Conservation (phyloP, 2,329 filamentous ascomycete species). For the Xylariales sp. region DNA sequence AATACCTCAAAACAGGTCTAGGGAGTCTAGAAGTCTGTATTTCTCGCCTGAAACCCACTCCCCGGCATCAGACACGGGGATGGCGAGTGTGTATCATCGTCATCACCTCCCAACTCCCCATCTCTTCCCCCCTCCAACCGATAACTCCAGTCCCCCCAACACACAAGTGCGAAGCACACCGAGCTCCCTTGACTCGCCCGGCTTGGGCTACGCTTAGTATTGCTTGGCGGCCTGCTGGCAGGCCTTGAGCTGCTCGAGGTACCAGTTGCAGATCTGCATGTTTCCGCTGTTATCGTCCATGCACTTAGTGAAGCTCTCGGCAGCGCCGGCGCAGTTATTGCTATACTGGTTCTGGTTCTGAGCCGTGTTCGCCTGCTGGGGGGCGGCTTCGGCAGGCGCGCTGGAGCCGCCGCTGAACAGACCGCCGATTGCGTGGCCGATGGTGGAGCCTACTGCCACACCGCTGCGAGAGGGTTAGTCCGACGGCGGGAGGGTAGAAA, state of each 20-base stretch:
- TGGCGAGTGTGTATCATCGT: neutral
- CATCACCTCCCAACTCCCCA: neutral
- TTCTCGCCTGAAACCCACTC: neutral
- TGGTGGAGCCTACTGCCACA: slow-evolving; percentile 94
- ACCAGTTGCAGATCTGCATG: slow-evolving; percentile 97
- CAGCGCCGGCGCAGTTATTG: slow-evolving; percentile 82
- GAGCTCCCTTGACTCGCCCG: no score
- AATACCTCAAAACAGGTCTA: neutral
- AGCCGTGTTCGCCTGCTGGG: slow-evolving; percentile 61
- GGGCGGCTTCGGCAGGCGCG: slow-evolving; percentile 64
- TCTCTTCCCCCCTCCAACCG: neutral
- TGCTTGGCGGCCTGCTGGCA: slow-evolving; percentile 81
- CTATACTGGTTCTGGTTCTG: slow-evolving; percentile 65
- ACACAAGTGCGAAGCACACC: no score
- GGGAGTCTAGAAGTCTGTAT: neutral
- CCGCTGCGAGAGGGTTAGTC: slow-evolving; percentile 69
- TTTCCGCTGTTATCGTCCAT: slow-evolving; percentile 95
- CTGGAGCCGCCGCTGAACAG: slow-evolving; percentile 82
- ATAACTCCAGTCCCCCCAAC: neutral
- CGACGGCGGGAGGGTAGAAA: neutral
- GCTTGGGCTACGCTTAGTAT: slow-evolving; percentile 62
- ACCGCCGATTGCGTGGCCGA: slow-evolving; percentile 94
- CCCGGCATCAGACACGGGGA: neutral
- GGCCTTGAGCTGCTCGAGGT: slow-evolving; percentile 95
- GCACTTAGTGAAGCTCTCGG: slow-evolving; percentile 90